These are phyloP conservation scores for Scutellaria galericulata DNA, from an alignment of 257 asterid species.

Conservation along the genomic window DNA sequence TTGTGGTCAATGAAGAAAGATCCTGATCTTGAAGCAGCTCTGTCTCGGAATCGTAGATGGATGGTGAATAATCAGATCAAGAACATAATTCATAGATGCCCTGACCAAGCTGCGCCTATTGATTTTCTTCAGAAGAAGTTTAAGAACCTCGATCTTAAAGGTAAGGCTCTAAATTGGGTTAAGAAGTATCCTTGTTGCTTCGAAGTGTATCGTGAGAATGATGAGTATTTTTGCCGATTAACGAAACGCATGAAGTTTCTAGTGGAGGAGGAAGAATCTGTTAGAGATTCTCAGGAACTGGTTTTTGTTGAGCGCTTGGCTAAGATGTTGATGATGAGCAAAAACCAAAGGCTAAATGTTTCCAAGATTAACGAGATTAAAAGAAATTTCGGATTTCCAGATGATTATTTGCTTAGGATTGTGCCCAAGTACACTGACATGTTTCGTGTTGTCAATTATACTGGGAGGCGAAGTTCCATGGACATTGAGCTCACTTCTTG, in stretches of 20 bases:
- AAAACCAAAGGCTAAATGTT: constrained; percentile 68
- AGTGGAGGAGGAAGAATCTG: constrained; percentile 83
- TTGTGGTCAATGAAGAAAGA: constrained; percentile 98
- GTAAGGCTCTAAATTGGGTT: constrained; percentile 85
- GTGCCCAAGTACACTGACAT: constrained; percentile 76
- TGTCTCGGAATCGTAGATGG: constrained; percentile 86
- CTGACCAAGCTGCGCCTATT: constrained; percentile 60
- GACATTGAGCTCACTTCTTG: constrained; percentile 75
- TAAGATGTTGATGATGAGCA: constrained; percentile 89
- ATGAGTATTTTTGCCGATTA: constrained; percentile 65
- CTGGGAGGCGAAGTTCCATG: constrained; percentile 83
- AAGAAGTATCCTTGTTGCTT: constrained; percentile 93
- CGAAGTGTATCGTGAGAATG: constrained; percentile 61
- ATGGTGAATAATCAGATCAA: constrained; percentile 89
- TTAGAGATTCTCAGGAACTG: constrained; percentile 70
- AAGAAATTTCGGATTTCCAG: constrained; percentile 82
- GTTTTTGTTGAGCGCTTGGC: constrained; percentile 68
- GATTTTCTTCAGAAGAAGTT: constrained; percentile 78
- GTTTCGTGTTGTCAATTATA: constrained; percentile 65
- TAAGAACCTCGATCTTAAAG: constrained; percentile 84
- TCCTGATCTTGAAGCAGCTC: constrained; percentile 81
- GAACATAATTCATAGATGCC: constrained; percentile 71
- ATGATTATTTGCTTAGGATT: constrained; percentile 81
- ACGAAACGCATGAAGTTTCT: constrained; percentile 72
- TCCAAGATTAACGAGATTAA: constrained; percentile 68